Evolutionary conservation across 768 basidiomycete species (phyloP), one percentile per base, ranked within the genome.

Genomic region (Cubamyces lactineus): DNA sequence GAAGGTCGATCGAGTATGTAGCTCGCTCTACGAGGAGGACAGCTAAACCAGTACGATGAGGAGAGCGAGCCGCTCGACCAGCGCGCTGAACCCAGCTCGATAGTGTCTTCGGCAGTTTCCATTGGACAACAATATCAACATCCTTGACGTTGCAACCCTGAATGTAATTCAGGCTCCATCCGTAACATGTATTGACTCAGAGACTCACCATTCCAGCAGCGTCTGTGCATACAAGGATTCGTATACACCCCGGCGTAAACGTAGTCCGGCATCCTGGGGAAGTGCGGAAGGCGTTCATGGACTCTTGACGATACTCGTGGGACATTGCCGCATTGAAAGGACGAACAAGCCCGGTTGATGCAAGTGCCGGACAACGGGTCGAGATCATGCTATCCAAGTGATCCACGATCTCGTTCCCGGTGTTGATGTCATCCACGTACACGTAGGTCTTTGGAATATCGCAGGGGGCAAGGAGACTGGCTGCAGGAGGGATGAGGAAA

Each of bases 41-140:
- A 7, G 62, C 62, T 0, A 63, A 24, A 2, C 62, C 62, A 2
- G 34, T 52, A 6, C 54, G 23, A 0, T 66, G 63, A 0, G 39
- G 47, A 0, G 58, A 69, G 0, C 75, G 64, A 6, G 72, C 76
- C 0, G 75, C 75, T 2, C 76, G 60, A 0, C 76, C 75, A 0
- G 75, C 76, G 0, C 75, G 67, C 55, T 76, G 76, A 0, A 77
- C 66, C 39, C 67, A 79, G 9, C 68, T 61, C 0, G 74, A 77
- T 0, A 77, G 21, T 6, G 66, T 67, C 5, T 56, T 23, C 0
- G 78, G 73, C 0, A 72, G 21, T 38, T 76, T 78, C 77, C 76
- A 79, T 42, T 78, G 77, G 0, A 78, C 71, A 1, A 78, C 77
- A 21, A 76, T 30, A 13, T 76, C 75, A 3, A 79, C 67, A 52